Conservation (phyloP, 345 rosid species). For the Moricandia arvensis region DNA sequence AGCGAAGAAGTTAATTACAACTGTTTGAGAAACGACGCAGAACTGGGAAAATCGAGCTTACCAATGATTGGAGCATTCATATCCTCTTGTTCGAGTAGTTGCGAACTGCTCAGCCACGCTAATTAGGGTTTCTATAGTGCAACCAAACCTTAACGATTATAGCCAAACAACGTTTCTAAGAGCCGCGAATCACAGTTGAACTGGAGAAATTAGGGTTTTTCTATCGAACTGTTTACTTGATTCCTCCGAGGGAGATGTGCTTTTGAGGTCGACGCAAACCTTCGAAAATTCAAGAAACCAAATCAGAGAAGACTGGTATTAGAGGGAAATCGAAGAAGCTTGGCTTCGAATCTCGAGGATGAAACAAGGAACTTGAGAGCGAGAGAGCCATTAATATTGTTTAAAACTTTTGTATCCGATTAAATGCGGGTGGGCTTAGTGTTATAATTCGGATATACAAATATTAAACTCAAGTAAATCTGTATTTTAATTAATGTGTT, state of each 20-base stretch:
- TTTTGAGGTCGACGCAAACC: no score
- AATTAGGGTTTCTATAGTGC: no score
- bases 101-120: no score
- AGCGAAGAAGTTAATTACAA: background rate
- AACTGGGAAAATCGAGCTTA: background rate
- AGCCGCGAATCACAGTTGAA: no score
- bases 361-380: background rate
- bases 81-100: no score
- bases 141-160: no score
- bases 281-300: no score
- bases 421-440: no score
- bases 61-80: constrained; percentile 41
- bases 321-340: background rate
- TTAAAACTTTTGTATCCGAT: background rate
- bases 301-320: background rate
- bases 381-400: background rate
- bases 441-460: no score
- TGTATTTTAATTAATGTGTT: no score
- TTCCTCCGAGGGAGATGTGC: background rate
- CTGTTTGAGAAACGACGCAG: background rate
- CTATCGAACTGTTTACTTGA: background rate
- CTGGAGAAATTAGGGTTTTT: constrained; percentile 29
- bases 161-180: no score
- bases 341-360: background rate
- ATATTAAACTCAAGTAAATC: no score